Evolutionary conservation across 345 rosid genomes (phyloP), one percentile per base, ranked within the genome.

Genomic region (Stellera chamaejasme): DNA sequence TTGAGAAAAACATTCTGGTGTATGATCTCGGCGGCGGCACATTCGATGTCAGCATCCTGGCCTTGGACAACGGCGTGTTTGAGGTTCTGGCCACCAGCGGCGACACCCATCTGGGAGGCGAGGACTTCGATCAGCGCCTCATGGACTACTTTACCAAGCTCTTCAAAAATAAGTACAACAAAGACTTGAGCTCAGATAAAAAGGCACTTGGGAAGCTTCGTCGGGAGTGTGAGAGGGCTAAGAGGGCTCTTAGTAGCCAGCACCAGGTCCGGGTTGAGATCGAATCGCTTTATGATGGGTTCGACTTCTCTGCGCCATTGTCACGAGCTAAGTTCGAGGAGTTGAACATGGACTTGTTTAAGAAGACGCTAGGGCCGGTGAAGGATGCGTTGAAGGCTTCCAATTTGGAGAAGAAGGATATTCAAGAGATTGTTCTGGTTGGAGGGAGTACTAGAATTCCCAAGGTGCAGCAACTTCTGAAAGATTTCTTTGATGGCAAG

Each of bases 21-120:
- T 75, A 71, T 48, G 79, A 75, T 68, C 79, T 75, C 27, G 79
- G 79, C 55, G 79, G 79, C 27, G 79, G 79, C 28, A 75, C 79
- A 14, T 75, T 75, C 27, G 79, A 75, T 68, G 79, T 75, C 52
- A 75, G 79, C 46, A 59, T 75, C 66, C 62, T 75, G 68, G 68
- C 79, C 5, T 71, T 75, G 14, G 79, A 75, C 53, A 65, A 75
- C 41, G 79, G 79, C 43, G 79, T 75, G n/a, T 75, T 71, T 62
- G 79, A 75, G 68, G 79, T 71, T 26, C 79, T 67, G 14, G 56
- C 79, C 13, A 75, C 79, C 11, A 75, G 69, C 43, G 79, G 79
- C 4, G 79, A 75, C 71, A 75, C 79, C 16, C 79, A 75, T 53
- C 71, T 75, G 66, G 79, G 79, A 64, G 79, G 79, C 59, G 79